Base-by-base conservation (phyloP, 2,329 filamentous ascomycete species). In the Colletotrichum sp. region DNA sequence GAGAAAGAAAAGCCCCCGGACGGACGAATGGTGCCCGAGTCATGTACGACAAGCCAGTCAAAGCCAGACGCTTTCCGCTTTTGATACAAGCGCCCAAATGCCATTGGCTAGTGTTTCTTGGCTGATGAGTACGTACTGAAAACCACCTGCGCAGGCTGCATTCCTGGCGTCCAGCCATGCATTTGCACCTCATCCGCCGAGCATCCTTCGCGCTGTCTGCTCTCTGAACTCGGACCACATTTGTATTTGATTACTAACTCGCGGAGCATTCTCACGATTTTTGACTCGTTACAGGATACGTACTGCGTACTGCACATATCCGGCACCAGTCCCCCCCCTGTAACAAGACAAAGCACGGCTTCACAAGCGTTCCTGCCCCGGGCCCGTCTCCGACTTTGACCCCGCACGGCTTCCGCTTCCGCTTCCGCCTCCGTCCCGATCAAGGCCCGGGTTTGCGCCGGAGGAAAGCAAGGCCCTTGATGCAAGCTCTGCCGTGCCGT, bases 231-330 rank as follows among this genome's bases (percentile, higher is more conserved):
- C 60, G 19, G 32, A 13, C 63, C 48, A 68, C 48, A 22, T 60
- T 39, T 48, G 25, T 44, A 48, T 64, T 27, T 32, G 70, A 67
- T 72, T 67, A 72, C 63, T 72, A 48, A 72, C 52, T n/a, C 16
- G 27, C n/a, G n/a, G n/a, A n/a, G 27, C 27, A 30, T 36, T 22
- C 32, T 60, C 22, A n/a, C 19, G 28, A n/a, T n/a, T 30, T 5
- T 30, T 16, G 15, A 30, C n/a, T 8, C 44, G 44, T 52, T 13
- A 13, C 44, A 19, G 55, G 55, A 27, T 27, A 27, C 55, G 27
- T 27, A 59, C 55, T 27, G 16, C 55, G 27, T 27, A 59, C 55
- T 27, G 16, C 27, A 28, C 25, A 59, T 13, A 28, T 25, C 55
- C 55, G 8, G 55, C 55, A 15, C 55, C 55, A 59, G 22, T 32